Conservation (phyloP, 2,329 filamentous ascomycete species). For the Ambrosiella xylebori region DNA sequence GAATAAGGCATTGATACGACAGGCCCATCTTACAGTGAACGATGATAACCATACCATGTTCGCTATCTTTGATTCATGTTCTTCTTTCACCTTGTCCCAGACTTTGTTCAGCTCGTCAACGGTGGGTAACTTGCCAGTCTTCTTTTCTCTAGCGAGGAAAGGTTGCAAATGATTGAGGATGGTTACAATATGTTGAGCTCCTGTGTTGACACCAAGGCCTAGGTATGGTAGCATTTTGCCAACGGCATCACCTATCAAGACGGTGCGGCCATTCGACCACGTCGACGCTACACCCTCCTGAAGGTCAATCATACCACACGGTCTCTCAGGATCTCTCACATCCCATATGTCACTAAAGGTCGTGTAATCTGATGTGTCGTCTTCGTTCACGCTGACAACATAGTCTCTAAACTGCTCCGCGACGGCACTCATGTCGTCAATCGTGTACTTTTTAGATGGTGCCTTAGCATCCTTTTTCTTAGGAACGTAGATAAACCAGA, state of each 20-base stretch:
- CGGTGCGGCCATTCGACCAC: constrained; percentile 19
- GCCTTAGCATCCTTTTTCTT: not conserved
- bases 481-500: constrained; percentile 7
- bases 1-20: not conserved
- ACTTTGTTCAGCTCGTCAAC: not conserved
- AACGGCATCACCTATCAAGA: constrained; percentile 20
- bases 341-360: constrained; percentile 5
- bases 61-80: not conserved
- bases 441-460: not conserved
- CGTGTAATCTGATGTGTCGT: not conserved
- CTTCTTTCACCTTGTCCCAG: not conserved
- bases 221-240: constrained; percentile 21
- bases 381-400: not conserved
- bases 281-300: constrained; percentile 20
- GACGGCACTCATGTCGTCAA: not conserved
- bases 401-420: not conserved
- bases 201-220: constrained; percentile 21
- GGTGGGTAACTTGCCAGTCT: not conserved
- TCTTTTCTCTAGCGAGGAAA: not conserved
- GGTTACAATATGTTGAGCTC: constrained; percentile 17
- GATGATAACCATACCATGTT: not conserved
- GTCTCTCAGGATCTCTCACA: not conserved
- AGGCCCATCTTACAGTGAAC: not conserved
- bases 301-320: constrained; percentile 17
- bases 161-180: constrained; percentile 15